phyloP scores from a whole-genome alignment of 2,329 filamentous ascomycete species.

The Arthrobotrys iridis region DNA sequence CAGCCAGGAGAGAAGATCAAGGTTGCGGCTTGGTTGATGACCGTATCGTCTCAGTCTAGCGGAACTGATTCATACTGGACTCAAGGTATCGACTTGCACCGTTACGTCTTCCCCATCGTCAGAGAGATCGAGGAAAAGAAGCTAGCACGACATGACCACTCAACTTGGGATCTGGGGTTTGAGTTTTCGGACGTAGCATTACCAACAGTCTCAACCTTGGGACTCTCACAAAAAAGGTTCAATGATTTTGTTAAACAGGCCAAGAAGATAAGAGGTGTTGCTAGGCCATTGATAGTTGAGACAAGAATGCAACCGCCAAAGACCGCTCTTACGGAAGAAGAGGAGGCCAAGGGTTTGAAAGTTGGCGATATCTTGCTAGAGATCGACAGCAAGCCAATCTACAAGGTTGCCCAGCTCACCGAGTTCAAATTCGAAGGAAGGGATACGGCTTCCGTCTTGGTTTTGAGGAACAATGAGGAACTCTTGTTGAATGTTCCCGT shows the following conservation, averaged over 20 bases:
- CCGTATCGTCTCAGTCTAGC: slow-evolving; percentile 57
- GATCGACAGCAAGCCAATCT: slow-evolving; percentile 57
- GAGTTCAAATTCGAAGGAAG: slow-evolving; percentile 57
- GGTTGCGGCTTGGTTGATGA: slow-evolving; percentile 58
- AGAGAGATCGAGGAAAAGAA: slow-evolving; percentile 55
- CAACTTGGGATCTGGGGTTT: slow-evolving; percentile 57
- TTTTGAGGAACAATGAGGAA: slow-evolving; percentile 57
- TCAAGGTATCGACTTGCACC: slow-evolving; percentile 58
- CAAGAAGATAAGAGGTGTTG: slow-evolving; percentile 58
- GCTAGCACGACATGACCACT: slow-evolving; percentile 41
- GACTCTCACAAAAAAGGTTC: slow-evolving; percentile 57
- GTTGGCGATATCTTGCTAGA: slow-evolving; percentile 58
- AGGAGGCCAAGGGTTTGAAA: slow-evolving; percentile 56
- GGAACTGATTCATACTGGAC: slow-evolving; percentile 59
- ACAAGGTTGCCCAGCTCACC: slow-evolving; percentile 57
- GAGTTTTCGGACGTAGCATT: slow-evolving; percentile 58
- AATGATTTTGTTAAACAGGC: slow-evolving; percentile 58
- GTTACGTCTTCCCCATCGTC: slow-evolving; percentile 58
- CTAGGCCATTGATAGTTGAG: slow-evolving; percentile 58
- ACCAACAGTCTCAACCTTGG: slow-evolving; percentile 58
- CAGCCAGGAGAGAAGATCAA: slow-evolving; percentile 55
- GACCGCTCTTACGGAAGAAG: slow-evolving; percentile 46
- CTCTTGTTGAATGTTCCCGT: slow-evolving; percentile 57
- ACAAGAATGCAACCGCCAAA: slow-evolving; percentile 56
- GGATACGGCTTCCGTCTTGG: slow-evolving; percentile 57